Conservation (phyloP, 345 rosid species). For the Mercurialis annua region DNA sequence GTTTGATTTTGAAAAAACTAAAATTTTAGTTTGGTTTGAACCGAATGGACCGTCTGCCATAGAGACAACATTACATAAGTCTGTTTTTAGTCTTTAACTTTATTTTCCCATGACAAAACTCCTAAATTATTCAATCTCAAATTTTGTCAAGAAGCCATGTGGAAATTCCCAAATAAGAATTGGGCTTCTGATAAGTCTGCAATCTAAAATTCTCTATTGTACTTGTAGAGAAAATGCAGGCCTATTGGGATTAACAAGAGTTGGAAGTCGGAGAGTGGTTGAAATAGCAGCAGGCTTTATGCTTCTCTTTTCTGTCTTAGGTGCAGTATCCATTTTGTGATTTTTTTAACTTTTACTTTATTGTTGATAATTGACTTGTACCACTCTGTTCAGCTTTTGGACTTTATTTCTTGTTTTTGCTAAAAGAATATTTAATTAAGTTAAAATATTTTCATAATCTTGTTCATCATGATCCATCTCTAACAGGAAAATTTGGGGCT, state of each 20-base stretch:
- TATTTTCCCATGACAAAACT: not conserved
- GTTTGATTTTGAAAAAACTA: too few relatives aligned
- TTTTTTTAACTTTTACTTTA: not conserved
- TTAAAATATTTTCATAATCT: not conserved
- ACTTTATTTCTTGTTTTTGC: not conserved
- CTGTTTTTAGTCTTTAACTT: not conserved
- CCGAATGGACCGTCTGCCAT: too few relatives aligned
- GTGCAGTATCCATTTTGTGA: conserved; percentile 25
- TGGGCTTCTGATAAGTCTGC: not conserved
- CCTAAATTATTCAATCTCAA: not conserved
- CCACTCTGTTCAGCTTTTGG: not conserved
- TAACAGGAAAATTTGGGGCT: conserved; percentile 89
- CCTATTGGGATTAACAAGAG: conserved; percentile 77
- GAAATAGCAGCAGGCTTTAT: conserved; percentile 78
- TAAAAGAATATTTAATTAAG: not conserved
- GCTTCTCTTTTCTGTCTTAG: conserved; percentile 87
- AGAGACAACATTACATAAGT: not conserved
- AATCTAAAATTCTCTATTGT: conserved; percentile 16
- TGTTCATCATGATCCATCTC: not conserved
- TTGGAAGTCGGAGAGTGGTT: conserved; percentile 78
- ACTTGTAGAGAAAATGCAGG: conserved; percentile 78
- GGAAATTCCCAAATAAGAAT: too few relatives aligned
- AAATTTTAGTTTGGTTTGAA: too few relatives aligned
- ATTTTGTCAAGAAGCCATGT: too few relatives aligned
- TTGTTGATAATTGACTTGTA: not conserved